phyloP scores from a whole-genome alignment of 202 grass and related monocot species.

The Carex sylvatica region DNA sequence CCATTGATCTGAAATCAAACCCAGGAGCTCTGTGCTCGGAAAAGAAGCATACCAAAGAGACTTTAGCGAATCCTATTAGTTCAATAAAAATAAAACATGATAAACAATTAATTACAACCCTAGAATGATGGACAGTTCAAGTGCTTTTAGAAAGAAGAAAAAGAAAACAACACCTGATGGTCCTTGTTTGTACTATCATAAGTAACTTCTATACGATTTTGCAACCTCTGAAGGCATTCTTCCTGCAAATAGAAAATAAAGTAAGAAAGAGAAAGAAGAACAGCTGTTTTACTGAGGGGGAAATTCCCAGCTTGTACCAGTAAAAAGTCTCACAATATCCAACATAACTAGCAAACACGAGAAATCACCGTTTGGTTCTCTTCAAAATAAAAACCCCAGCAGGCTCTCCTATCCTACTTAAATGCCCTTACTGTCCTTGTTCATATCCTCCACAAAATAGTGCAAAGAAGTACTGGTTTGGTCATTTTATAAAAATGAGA shows the following conservation, averaged over 20 bases:
- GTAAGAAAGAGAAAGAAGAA: neutral
- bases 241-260: constrained; percentile 44
- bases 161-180: constrained; percentile 61
- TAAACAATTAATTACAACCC: constrained; percentile 32
- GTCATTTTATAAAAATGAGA: neutral
- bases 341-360: constrained; percentile 21
- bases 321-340: neutral
- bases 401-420: neutral
- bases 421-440: neutral
- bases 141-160: neutral
- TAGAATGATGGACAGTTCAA: constrained; percentile 11
- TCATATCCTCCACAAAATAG: neutral
- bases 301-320: neutral
- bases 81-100: constrained; percentile 28
- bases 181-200: constrained; percentile 69
- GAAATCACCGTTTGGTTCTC: neutral
- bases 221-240: constrained; percentile 77
- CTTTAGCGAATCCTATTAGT: constrained; percentile 66
- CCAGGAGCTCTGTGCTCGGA: constrained; percentile 76
- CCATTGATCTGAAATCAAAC: constrained; percentile 98
- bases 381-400: neutral
- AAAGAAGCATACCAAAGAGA: constrained; percentile 83
- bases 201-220: constrained; percentile 75
- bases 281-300: constrained; percentile 2
- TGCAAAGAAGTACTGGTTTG: neutral